Base-by-base conservation (phyloP, 495 filamentous ascomycete genomes). In the Trypethelium eluteriae region DNA sequence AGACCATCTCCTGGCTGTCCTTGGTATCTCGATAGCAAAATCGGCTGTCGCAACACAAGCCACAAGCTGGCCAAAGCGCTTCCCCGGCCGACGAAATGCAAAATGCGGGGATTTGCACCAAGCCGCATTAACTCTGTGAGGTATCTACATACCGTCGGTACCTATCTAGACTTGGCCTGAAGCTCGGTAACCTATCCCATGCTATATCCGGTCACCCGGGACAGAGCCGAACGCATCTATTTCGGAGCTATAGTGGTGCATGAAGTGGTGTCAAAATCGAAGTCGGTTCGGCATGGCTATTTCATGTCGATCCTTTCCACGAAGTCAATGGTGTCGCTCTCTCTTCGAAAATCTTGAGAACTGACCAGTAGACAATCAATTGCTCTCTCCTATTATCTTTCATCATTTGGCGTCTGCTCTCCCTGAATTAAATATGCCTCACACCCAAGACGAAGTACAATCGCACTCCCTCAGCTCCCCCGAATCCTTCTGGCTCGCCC, bases 401-500 rank as follows among this genome's bases (percentile, higher is more conserved):
- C 41, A 46, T 46, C 41, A 1, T 46, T 46, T 18, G 12, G 12
- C 25, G 49, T 53, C 49, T 18, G 12, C 25, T 18, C 16, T 53
- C 10, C 49, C 14, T 18, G 0, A 0, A 16, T 16, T 16, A 18
- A 18, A 2, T 32, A 63, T 63, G 38, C 71, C 56, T 36, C 74
- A 74, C 64, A 56, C 66, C 7, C 75, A 76, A 63, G 74, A 76
- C 63, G 39, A 64, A n/a, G 70, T 72, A 34, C 70, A 73, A 64
- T 16, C 64, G 35, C 12, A 76, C 57, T 88, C 86, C 56, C 76
- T 88, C 61, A 70, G 68, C 41, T 70, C 83, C 69, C 90, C 91
- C 1, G 84, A 89, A 63, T 68, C 72, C 12, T 96, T 96, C 76
- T 96, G 92, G 92, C 76, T 79, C 38, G 76, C 82, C 41, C 91